Evolutionary conservation across 2,329 filamentous ascomycete genomes (phyloP), one percentile per base, ranked within the genome.

Genomic region (Colletotrichum tropicale): DNA sequence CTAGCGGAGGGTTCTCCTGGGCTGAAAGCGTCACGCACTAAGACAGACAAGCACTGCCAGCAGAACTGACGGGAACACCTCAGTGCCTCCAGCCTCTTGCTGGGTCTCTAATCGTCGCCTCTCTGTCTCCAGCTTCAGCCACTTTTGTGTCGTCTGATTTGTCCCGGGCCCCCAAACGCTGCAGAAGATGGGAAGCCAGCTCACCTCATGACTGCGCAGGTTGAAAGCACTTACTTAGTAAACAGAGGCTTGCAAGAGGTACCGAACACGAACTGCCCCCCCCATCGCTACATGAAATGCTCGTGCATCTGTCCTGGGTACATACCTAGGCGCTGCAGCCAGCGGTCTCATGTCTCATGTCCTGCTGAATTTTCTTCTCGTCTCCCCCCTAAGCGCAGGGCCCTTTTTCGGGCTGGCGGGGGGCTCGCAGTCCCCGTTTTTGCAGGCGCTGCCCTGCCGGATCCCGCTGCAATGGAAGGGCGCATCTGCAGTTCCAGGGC

Each of bases 1-100:
- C 36, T 48, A 66, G 62, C 36, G 12, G 30, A 58, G 28, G 48
- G 28, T 36, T 38, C 52, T 61, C 2, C 69, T 32, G 73, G 73
- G 69, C 69, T 62, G 73, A 65, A 75, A 75, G 56, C 73, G 58
- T 75, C 73, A 66, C 69, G n/a, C 15, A 61, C 55, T 13, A n/a
- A 48, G 58, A 24, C 56, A 68, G 15, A 56, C 43, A 36, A 21
- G 38, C 26, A 36, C 18, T 21, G 43, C 43, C 67, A 60, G 13
- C 32, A 43, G 48, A n/a, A n/a, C 28, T 60, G 30, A 48, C 32
- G 32, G n/a, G 66, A 43, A 13, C 67, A 70, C 67, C 24, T 62
- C 56, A 52, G 67, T 26, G 38, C 67, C 56, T 70, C 67, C 67
- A 62, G 67, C 56, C 67, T 66, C 38, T 34, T 52, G 43, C 43